Evolutionary conservation across 2,329 filamentous ascomycete genomes (phyloP), one percentile per base, ranked within the genome.

Genomic region (Scedosporium dehoogii): DNA sequence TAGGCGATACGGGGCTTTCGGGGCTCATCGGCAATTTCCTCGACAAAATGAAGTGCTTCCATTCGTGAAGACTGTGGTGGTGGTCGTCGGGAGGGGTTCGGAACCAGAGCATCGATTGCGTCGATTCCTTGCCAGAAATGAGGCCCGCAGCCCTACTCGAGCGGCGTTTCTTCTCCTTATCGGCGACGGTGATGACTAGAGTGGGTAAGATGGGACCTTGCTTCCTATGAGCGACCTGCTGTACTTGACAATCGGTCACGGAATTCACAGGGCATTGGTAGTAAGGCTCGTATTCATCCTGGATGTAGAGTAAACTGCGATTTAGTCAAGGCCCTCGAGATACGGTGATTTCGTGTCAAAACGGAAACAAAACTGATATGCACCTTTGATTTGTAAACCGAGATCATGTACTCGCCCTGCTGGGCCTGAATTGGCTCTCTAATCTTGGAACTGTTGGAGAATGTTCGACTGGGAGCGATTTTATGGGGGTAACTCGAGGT

Each of bases 91-190:
- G 71, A 5, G 79, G 74, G 0, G 78, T 74, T 38, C 85, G 82
- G 65, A 88, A 87, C 73, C 81, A 81, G 2, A 88, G 71, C 0
- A 78, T 79, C 7, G 75, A 77, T 7, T 2, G 78, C 73, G 7
- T 74, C 71, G 1, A 77, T 68, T 81, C 85, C 63, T 73, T 78
- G 6, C 75, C 71, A 9, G 79, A 71, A 18, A 79, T 80, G 23
- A 88, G 74, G 3, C 82, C 82, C 3, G 82, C 80, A 3, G 85
- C 83, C 64, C 85, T 79, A 66, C 85, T 88, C 57, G 85, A 88
- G 64, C 85, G 79, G 59, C 85, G 81, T 68, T 87, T 88, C 62
- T 83, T 81, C 65, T 85, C 75, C 70, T 84, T 86, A 66, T 87
- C 84, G 44, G 79, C 76, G 58, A 88, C 73, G 65, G 76, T 82